Evolutionary conservation across 2,329 filamentous ascomycete genomes (phyloP).

Genomic region (Dactylellina haptotyla): DNA sequence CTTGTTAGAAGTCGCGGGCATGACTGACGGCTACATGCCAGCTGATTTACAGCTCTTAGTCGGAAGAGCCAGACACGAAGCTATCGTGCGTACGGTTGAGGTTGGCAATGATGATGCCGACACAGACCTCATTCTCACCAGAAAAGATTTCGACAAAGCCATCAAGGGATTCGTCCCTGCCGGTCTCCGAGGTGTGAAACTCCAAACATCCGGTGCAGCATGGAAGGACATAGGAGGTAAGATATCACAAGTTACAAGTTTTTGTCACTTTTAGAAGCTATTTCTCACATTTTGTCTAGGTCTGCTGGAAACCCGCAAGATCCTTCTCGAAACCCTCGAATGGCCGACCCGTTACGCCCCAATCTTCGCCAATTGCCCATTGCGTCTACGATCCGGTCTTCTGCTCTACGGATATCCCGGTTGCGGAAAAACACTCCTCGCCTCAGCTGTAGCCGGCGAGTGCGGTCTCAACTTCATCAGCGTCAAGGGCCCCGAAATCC

Average conservation of each 20-base stretch:
- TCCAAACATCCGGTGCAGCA: slow-evolving; percentile 91
- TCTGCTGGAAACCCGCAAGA: slow-evolving; percentile 82
- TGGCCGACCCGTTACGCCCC: slow-evolving; percentile 98
- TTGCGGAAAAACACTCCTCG: slow-evolving; percentile 94
- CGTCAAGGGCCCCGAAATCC: slow-evolving; percentile 95
- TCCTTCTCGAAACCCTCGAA: slow-evolving; percentile 92
- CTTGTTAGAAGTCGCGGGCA: slow-evolving; percentile 89
- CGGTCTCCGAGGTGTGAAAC: slow-evolving; percentile 89
- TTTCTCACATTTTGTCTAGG: slow-evolving; percentile 61
- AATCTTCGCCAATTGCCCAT: slow-evolving; percentile 93
- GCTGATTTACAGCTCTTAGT: slow-evolving; percentile 89
- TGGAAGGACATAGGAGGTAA: slow-evolving; percentile 85
- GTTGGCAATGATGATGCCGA: slow-evolving; percentile 64
- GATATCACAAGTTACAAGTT: neutral
- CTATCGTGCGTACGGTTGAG: slow-evolving; percentile 82
- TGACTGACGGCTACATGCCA: slow-evolving; percentile 98
- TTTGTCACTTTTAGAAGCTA: neutral
- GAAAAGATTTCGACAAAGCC: slow-evolving; percentile 82
- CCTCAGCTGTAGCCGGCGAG: slow-evolving; percentile 95
- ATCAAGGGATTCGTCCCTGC: slow-evolving; percentile 93
- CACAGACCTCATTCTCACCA: slow-evolving; percentile 71
- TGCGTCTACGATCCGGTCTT: slow-evolving; percentile 91
- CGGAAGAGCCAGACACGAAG: slow-evolving; percentile 87
- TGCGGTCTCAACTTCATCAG: slow-evolving; percentile 98
- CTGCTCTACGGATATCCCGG: slow-evolving; percentile 94